These are phyloP conservation scores for Fusarium sp. DNA, from an alignment of 2,329 filamentous ascomycete genomes.

Conservation along the genomic window DNA sequence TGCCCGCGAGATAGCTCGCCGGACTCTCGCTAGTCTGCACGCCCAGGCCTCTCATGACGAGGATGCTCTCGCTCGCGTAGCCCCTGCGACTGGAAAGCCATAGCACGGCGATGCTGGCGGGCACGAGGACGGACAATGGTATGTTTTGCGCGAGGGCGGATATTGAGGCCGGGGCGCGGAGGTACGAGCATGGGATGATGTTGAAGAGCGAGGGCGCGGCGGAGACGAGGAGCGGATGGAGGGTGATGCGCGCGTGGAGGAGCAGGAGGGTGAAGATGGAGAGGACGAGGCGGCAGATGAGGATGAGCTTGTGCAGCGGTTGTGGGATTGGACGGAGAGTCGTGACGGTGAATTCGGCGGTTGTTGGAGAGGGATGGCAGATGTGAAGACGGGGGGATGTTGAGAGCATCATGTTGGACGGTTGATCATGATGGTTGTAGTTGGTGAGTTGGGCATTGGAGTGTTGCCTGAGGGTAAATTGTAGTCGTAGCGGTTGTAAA, in stretches of 20 bases:
- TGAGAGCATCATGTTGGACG: slow-evolving; percentile 65
- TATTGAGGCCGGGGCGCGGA: slow-evolving; percentile 50
- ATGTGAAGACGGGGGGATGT: slow-evolving; percentile 69
- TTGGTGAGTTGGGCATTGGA: not conserved
- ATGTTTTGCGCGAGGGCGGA: slow-evolving; percentile 50
- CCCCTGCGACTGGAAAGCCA: slow-evolving; percentile 60
- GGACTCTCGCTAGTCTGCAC: slow-evolving; percentile 82
- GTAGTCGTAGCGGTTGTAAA: not conserved
- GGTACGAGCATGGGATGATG: slow-evolving; percentile 30
- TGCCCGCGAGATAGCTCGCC: slow-evolving; percentile 67
- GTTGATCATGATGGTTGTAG: slow-evolving; percentile 11
- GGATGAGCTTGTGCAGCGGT: slow-evolving; percentile 55
- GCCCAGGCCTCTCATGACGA: slow-evolving; percentile 88
- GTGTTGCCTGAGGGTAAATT: not conserved
- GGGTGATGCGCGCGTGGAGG: slow-evolving; percentile 61
- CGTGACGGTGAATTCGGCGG: slow-evolving; percentile 91
- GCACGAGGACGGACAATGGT: slow-evolving; percentile 56
- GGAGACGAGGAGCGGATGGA: slow-evolving; percentile 46
- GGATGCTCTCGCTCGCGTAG: slow-evolving; percentile 80
- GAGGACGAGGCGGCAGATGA: slow-evolving; percentile 59
- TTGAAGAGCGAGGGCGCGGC: slow-evolving; percentile 21
- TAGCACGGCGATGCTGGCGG: slow-evolving; percentile 51
- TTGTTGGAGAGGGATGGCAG: slow-evolving; percentile 82
- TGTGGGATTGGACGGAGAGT: slow-evolving; percentile 71
- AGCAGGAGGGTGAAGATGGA: slow-evolving; percentile 58